A percentile compares a stretch with the other conserved stretches of the same genome.
Conservation (phyloP, 345 rosid genomes). For the Gynandropsis gynandra region DNA sequence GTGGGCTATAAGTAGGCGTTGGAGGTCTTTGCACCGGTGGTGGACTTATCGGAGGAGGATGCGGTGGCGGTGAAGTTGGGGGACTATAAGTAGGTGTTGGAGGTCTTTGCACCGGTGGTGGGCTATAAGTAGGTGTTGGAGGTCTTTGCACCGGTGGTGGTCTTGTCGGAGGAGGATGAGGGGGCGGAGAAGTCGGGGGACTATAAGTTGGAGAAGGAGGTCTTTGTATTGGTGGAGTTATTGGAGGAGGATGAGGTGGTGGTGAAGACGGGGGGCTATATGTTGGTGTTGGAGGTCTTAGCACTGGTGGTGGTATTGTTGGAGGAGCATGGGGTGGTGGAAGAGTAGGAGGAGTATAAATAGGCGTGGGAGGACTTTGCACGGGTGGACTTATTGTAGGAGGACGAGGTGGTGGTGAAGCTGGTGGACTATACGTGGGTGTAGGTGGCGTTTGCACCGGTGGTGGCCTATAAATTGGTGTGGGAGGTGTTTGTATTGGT, state of each 20-base stretch:
- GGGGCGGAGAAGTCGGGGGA: constrained; percentile 8
- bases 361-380: not conserved
- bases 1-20: constrained; percentile 2
- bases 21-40: not conserved
- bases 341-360: constrained; percentile 1
- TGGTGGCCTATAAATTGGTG: not conserved
- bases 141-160: constrained; percentile 9
- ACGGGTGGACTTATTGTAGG: not conserved
- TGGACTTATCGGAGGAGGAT: not conserved
- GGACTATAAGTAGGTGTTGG: constrained; percentile 4
- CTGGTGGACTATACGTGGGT: not conserved
- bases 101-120: not conserved
- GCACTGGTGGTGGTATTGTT: not conserved
- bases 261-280: not conserved
- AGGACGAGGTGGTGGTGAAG: not conserved
- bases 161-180: constrained; percentile 9
- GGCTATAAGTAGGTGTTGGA: not conserved
- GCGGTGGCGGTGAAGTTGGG: not conserved
- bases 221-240: not conserved
- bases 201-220: constrained; percentile 4
- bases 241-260: not conserved
- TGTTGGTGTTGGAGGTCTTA: constrained; percentile 15
- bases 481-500: constrained; percentile 5
- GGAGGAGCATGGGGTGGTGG: constrained; percentile 13
- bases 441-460: not conserved